Evolutionary conservation across 2,329 filamentous ascomycete genomes (phyloP).

Genomic region (Daldinia sp.): DNA sequence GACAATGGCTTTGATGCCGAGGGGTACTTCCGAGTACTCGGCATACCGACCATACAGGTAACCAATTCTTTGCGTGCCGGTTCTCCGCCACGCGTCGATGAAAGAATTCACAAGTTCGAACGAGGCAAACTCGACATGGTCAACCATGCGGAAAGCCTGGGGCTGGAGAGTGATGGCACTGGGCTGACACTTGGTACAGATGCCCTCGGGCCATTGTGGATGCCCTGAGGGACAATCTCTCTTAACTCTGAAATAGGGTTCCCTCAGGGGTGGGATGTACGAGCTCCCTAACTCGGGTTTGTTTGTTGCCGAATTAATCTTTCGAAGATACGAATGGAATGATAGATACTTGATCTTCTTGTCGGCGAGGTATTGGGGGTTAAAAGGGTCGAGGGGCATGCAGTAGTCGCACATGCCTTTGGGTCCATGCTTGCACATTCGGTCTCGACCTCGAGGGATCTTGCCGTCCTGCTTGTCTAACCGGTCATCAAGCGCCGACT

Average conservation of each 20-base stretch:
- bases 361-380: slow-evolving; percentile 85
- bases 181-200: slow-evolving; percentile 97
- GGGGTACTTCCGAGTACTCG: slow-evolving; percentile 89
- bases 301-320: slow-evolving; percentile 95
- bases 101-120: slow-evolving; percentile 87
- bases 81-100: slow-evolving; percentile 89
- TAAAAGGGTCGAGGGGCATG: slow-evolving; percentile 94
- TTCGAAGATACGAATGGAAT: slow-evolving; percentile 92
- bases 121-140: slow-evolving; percentile 95
- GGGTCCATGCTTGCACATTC: slow-evolving; percentile 88
- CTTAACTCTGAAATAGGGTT: slow-evolving; percentile 91
- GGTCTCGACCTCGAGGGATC: slow-evolving; percentile 46
- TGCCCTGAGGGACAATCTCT: slow-evolving; percentile 92
- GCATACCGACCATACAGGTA: slow-evolving; percentile 91
- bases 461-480: slow-evolving; percentile 88
- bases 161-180: slow-evolving; percentile 95
- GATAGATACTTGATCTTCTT: slow-evolving; percentile 99
- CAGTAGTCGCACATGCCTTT: slow-evolving; percentile 99
- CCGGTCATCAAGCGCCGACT: slow-evolving; percentile 85
- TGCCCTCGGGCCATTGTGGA: slow-evolving; percentile 91
- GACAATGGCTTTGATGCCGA: slow-evolving; percentile 94
- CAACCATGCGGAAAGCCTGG: slow-evolving; percentile 94
- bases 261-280: slow-evolving; percentile 92
- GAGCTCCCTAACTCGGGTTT: slow-evolving; percentile 93
- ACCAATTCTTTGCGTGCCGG: slow-evolving; percentile 83